Percentiles rank a stretch among this genome's conserved stretches.
These are phyloP conservation scores for Karstenula rhodostoma DNA, from an alignment of 2,329 filamentous ascomycete genomes.

Conservation along the genomic window DNA sequence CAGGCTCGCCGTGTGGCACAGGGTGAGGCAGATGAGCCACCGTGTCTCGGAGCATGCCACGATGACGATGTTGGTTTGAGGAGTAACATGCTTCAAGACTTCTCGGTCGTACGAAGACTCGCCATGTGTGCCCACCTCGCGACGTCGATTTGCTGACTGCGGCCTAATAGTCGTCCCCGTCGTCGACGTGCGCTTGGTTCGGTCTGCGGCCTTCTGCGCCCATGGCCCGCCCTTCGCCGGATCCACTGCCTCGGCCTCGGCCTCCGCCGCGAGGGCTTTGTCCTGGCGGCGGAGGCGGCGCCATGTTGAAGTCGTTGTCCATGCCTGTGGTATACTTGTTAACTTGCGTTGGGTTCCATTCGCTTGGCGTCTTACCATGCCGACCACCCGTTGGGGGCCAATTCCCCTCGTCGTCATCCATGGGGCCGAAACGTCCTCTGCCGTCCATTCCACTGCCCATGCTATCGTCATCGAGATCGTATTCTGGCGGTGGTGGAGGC, in stretches of 20 bases:
- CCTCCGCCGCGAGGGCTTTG: slow-evolving; percentile 4
- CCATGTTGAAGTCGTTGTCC: neutral
- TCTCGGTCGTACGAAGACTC: too few species aligned
- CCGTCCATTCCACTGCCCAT: neutral
- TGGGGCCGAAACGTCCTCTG: neutral
- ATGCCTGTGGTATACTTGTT: neutral
- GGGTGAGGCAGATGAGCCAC: neutral
- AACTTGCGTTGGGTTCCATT: neutral
- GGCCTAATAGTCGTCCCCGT: slow-evolving; percentile 11
- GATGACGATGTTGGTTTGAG: neutral
- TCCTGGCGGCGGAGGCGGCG: neutral
- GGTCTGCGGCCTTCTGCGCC: slow-evolving; percentile 1
- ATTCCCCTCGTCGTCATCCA: neutral
- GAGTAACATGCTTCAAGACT: neutral
- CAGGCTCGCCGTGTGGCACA: neutral
- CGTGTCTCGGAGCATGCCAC: neutral
- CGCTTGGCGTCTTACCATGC: neutral
- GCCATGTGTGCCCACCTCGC: too few species aligned
- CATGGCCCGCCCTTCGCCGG: neutral
- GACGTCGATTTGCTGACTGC: neutral
- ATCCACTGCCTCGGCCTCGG: slow-evolving; percentile 6
- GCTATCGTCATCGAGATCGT: neutral
- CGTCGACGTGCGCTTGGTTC: slow-evolving; percentile 16
- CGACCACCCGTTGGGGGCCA: neutral
- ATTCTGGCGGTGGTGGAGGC: neutral